A percentile compares a stretch with the other conserved stretches of the same genome.
Evolutionary conservation across 2,329 filamentous ascomycete genomes (phyloP).

Genomic region (Elsinoe necatrix): DNA sequence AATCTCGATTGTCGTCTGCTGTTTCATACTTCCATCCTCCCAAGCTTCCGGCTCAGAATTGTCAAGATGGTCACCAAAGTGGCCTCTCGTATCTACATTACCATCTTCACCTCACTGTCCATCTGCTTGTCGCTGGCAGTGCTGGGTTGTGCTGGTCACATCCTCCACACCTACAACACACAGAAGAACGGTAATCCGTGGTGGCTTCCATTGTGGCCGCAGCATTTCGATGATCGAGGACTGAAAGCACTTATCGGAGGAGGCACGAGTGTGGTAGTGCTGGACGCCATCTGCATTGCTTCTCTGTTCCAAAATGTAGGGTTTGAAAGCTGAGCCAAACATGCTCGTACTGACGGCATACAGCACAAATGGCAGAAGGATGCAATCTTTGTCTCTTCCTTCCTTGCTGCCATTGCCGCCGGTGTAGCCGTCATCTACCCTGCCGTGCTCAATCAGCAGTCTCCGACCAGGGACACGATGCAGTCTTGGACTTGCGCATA

Average conservation of each 20-base stretch:
- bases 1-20: not conserved
- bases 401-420: slow-evolving; percentile 33
- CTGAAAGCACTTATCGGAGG: slow-evolving; percentile 36
- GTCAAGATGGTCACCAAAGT: slow-evolving; percentile 6
- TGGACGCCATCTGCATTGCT: slow-evolving; percentile 32
- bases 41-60: not conserved
- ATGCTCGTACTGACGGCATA: not conserved
- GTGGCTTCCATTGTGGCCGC: slow-evolving; percentile 42
- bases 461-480: slow-evolving; percentile 27
- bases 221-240: slow-evolving; percentile 39
- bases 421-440: slow-evolving; percentile 35
- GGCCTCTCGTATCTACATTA: slow-evolving; percentile 9
- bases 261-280: slow-evolving; percentile 30
- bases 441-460: slow-evolving; percentile 25
- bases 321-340: not conserved
- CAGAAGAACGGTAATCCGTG: slow-evolving; percentile 38
- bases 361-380: slow-evolving; percentile 5
- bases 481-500: slow-evolving; percentile 33
- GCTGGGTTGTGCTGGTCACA: slow-evolving; percentile 36
- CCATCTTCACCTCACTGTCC: not conserved
- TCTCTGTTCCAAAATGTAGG: slow-evolving; percentile 22
- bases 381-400: slow-evolving; percentile 17
- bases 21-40: not conserved
- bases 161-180: slow-evolving; percentile 36
- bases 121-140: slow-evolving; percentile 35